Conservation (phyloP, 306 rosid species). For the Arachis stenosperma region DNA sequence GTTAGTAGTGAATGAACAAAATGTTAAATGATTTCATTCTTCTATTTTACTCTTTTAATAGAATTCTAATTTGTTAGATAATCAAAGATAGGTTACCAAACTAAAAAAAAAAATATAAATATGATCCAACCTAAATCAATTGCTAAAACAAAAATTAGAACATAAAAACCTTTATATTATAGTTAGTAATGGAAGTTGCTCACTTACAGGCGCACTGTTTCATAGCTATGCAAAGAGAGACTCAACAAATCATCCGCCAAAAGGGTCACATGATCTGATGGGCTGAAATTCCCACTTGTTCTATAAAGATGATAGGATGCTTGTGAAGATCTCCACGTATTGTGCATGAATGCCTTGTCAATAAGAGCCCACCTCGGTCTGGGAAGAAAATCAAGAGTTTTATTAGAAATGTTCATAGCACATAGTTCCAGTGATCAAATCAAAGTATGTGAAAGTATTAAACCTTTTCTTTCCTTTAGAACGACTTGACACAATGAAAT, state of each 20-base stretch:
- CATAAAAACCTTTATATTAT: slow-evolving; percentile 21
- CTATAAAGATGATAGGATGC: slow-evolving; percentile 90
- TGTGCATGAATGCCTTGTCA: slow-evolving; percentile 97
- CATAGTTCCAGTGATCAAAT: slow-evolving; percentile 33
- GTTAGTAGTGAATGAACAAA: background rate
- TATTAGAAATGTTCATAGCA: slow-evolving; percentile 13
- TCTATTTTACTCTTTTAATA: slow-evolving; percentile 32
- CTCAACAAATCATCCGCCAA: slow-evolving; percentile 84
- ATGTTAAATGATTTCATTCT: slow-evolving; percentile 24
- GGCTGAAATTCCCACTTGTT: slow-evolving; percentile 64
- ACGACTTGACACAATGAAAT: slow-evolving; percentile 80
- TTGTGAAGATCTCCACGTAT: slow-evolving; percentile 98
- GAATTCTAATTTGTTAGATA: slow-evolving; percentile 18
- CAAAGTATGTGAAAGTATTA: slow-evolving; percentile 26
- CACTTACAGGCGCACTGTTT: slow-evolving; percentile 94
- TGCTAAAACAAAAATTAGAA: background rate
- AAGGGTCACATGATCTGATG: slow-evolving; percentile 78
- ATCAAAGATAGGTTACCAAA: background rate
- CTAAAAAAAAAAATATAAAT: background rate
- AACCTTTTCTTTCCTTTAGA: slow-evolving; percentile 94
- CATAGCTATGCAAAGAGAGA: slow-evolving; percentile 87
- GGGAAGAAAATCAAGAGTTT: slow-evolving; percentile 38
- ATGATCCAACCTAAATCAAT: slow-evolving; percentile 7
- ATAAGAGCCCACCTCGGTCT: slow-evolving; percentile 99
- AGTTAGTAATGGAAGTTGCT: slow-evolving; percentile 15